Evolutionary conservation across 129 eudicot genomes (phyloP), one percentile per base, ranked within the genome.

Genomic region (Helianthus tuberosus): DNA sequence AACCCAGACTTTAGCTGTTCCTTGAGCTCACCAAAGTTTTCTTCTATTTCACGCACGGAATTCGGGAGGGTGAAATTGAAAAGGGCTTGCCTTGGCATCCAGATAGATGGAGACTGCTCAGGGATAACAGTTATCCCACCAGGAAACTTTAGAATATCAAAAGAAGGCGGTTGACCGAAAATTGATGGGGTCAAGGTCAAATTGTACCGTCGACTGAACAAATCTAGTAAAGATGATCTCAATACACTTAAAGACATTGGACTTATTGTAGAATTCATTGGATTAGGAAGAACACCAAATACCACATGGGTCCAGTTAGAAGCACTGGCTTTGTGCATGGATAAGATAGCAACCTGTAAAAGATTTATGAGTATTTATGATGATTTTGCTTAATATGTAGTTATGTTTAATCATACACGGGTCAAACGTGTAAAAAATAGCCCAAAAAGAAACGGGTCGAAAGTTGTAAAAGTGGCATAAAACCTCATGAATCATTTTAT

Each of bases 91-190:
- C 77, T 74, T 51, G 81, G 76, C 87, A 76, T 77, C 89, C 85
- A 80, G 6, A 82, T 47, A 14, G 86, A 57, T 79, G 74, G 73
- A 60, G 87, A 80, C 70, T 68, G 84, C 72, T 80, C 79, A 6
- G 92, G 97, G 52, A 86, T 80, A 38, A 88, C 76, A 48, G 97
- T 86, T 47, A 91, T 75, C 53, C 97, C 97, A 54, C 90, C 96
- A 15, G 89, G 88, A 77, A 86, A 88, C 74, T 84, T 86, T 59
- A 91, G 44, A 83, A 84, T 84, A 77, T 88, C 88, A 59, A 91
- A 86, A 6, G 83, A 85, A 44, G 93, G 60, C 13, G 97, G 87
- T 78, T 80, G 76, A 66, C 93, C 91, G 64, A 89, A 91, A 61
- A 73, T 81, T 74, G 96, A 78, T 63, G 74, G 74, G 41, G 93